Percentiles rank a stretch among this genome's conserved stretches.
Conservation (phyloP, 2,329 filamentous ascomycete species). For the Aspergillus persii region DNA sequence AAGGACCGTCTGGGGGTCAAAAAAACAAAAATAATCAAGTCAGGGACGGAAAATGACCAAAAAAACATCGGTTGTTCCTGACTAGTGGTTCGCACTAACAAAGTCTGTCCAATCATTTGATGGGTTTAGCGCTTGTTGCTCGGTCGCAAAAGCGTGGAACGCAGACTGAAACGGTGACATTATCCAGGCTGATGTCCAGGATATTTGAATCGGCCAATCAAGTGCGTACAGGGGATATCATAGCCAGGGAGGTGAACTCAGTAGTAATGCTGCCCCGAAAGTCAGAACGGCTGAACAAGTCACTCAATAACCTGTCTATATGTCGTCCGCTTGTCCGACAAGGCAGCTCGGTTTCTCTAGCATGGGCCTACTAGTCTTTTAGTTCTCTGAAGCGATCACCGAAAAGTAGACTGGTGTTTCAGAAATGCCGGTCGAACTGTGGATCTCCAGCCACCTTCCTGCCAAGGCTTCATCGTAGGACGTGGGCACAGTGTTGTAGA, state of each 20-base stretch:
- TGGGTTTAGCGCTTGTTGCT: neutral
- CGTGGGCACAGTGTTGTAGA: neutral
- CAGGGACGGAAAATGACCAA: neutral
- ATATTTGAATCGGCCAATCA: neutral
- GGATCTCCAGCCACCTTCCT: neutral
- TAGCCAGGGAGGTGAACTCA: neutral
- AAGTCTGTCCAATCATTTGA: neutral
- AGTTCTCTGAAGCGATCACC: neutral
- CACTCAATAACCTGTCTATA: neutral
- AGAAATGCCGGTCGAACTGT: slow-evolving; percentile 10
- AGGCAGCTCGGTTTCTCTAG: neutral
- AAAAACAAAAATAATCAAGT: neutral
- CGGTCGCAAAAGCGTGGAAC: slow-evolving; percentile 1
- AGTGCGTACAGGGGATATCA: neutral
- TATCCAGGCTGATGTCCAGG: neutral
- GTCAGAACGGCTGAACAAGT: neutral
- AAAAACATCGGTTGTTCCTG: slow-evolving; percentile 4
- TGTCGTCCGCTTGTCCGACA: neutral
- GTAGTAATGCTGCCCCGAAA: neutral
- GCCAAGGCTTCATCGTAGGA: neutral
- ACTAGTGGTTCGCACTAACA: slow-evolving; percentile 3
- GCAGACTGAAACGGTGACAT: slow-evolving; percentile 9
- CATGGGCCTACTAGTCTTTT: neutral
- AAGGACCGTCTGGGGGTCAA: neutral
- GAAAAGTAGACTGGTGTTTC: slow-evolving; percentile 6